Evolutionary conservation across 1,139 yeast genomes (phyloP), one percentile per base, ranked within the genome.

Genomic region (Yamadazyma atlantica): DNA sequence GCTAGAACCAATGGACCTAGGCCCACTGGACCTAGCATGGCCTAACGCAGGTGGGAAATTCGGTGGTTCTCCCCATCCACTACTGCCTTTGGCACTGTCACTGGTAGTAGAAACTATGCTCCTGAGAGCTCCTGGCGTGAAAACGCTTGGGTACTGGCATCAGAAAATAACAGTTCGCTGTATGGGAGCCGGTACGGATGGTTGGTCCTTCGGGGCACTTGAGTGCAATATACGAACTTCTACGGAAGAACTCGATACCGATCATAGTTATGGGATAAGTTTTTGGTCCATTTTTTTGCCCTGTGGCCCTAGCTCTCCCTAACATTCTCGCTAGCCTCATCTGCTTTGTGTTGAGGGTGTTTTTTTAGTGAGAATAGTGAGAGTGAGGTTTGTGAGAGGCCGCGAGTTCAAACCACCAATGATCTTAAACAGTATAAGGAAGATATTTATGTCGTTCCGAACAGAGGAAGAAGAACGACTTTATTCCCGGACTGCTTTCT

Each of bases 391-490:
- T 19, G 22, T 19, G 8, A 19, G 22, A 19, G 22, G 6, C 9
- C 8, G 27, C 12, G 16, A 26, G n/a, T n/a, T n/a, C n/a, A n/a
- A n/a, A n/a, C n/a, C n/a, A n/a, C n/a, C 13, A 3, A 75, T 75
- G 81, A 74, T 75, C 39, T 54, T 84, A 33, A 85, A 84, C 33
- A 84, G 86, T 53, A 74, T 85, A 34, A 65, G 96, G 38, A 67
- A 87, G 40, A 82, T 87, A 34, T 87, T 87, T 57, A 83, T 90
- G 30, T 83, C 94, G 4, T 86, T 86, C 52, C 64, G 96, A 19
- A 80, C 94, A 2, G 95, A 85, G 49, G 95, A 87, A 48, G 95
- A 87, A 52, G 96, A 87, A 56, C 64, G 92, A 39, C 65, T 73
- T 38, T 83, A 81, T 51, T 85, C 95, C 0, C 68, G 96, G 35